Evolutionary conservation across 805 yeast species (phyloP), one percentile per base, ranked within the genome.

Genomic region (Osmozyma mogii): DNA sequence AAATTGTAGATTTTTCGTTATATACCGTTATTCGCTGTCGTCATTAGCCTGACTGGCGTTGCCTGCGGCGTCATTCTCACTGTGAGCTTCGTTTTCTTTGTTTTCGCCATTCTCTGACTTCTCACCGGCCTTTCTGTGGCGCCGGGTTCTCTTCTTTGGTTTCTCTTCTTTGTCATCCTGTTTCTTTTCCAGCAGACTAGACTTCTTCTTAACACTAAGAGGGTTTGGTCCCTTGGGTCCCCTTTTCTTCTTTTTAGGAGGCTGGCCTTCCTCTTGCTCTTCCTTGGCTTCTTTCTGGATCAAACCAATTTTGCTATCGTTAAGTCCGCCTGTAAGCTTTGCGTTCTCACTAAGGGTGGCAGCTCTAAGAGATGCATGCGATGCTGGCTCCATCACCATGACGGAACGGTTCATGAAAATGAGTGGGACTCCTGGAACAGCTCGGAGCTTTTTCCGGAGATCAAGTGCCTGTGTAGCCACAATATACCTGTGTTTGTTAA

Each of bases 341-440:
- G 67, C 63, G 1, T 59, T 51, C 54, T 92, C 98, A 23, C 68
- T 60, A 17, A 54, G 43, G n/a, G 48, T 42, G 2, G 65, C 51
- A 17, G 41, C 55, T 19, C 43, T 45, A 10, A 50, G 42, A 24
- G 89, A 80, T 5, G 84, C 83, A 22, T 69, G 70, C 30, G 95
- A 82, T 42, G 87, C 60, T 6, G 96, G 96, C 56, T 92, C 98
- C 92, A 92, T 76, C 16, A 92, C 78, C 89, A 92, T 84, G 11
- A 92, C 98, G 1, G 95, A 75, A 37, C 96, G 68, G 47, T 82
- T 78, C 74, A 92, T 76, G 52, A 82, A 88, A 7, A 89, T 62
- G 40, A 92, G 55, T 1, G 98, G 98, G 1, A 85, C 81, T 9
- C 96, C 98, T 1, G 98, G 94, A 8, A 87, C 65, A 17, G 63